phyloP scores from a whole-genome alignment of 2,329 filamentous ascomycete species.

The Sclerotinia trifoliorum region DNA sequence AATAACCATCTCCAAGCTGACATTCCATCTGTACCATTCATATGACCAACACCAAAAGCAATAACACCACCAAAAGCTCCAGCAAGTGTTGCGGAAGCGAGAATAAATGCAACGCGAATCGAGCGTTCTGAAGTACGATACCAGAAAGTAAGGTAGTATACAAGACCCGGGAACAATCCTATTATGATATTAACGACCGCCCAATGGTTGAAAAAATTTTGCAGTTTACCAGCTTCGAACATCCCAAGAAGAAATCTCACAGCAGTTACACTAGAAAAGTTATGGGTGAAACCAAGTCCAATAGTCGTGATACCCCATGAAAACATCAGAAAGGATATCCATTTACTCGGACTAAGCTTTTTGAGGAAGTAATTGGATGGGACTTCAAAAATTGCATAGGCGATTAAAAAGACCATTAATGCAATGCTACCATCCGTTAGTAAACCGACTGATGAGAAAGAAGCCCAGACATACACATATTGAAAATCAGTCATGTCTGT shows the following conservation, averaged over 20 bases:
- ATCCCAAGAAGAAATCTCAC: conserved; percentile 50
- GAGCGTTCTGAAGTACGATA: conserved; percentile 37
- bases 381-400: conserved; percentile 50
- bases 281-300: conserved; percentile 46
- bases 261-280: conserved; percentile 46
- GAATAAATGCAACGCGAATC: conserved; percentile 37
- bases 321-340: conserved; percentile 51
- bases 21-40: conserved; percentile 34
- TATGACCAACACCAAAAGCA: conserved; percentile 38
- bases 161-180: conserved; percentile 44
- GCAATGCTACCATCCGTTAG: conserved; percentile 39
- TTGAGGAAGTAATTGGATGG: conserved; percentile 52
- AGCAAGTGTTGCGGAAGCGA: conserved; percentile 38
- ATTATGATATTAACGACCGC: conserved; percentile 41
- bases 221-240: conserved; percentile 47
- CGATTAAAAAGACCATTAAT: conserved; percentile 49
- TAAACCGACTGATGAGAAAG: background rate
- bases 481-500: conserved; percentile 61
- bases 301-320: conserved; percentile 50
- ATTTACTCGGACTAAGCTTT: conserved; percentile 47
- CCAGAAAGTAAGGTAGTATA: conserved; percentile 40
- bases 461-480: conserved; percentile 48
- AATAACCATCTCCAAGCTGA: conserved; percentile 39
- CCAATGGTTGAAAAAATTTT: conserved; percentile 41
- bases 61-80: conserved; percentile 39